Evolutionary conservation across 1,284 basidiomycete genomes (phyloP).

Genomic region (Cryptococcus floricola): DNA sequence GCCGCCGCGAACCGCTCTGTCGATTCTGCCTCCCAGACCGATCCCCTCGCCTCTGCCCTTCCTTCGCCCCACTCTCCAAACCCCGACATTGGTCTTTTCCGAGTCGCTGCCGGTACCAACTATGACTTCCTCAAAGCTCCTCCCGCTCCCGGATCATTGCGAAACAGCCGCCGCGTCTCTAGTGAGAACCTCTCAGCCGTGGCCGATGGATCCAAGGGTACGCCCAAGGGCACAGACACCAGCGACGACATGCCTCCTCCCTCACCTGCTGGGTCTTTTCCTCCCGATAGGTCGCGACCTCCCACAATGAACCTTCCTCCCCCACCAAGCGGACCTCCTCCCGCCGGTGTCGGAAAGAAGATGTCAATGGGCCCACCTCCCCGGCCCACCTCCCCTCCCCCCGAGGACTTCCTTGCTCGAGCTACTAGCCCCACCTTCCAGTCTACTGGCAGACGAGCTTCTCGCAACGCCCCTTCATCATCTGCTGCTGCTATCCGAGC

Average conservation of each 20-base stretch:
- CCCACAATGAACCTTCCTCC: conserved; percentile 81
- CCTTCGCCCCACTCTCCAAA: conserved; percentile 18
- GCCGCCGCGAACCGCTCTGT: conserved; percentile 15
- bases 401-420: conserved; percentile 77
- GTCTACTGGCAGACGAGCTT: conserved; percentile 21
- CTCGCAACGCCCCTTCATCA: conserved; percentile 57
- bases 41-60: conserved; percentile 19
- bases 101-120: conserved; percentile 39
- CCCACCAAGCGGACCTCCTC: conserved; percentile 74
- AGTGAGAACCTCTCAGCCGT: conserved; percentile 16
- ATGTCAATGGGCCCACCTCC: conserved; percentile 59
- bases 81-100: conserved; percentile 45
- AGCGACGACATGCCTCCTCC: conserved; percentile 28
- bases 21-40: conserved; percentile 22
- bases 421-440: conserved; percentile 75
- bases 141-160: conserved; percentile 23
- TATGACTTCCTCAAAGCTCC: conserved; percentile 50
- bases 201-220: conserved; percentile 16
- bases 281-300: conserved; percentile 73
- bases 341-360: conserved; percentile 52
- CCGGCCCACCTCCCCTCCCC: conserved; percentile 81
- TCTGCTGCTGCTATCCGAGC: conserved; percentile 52
- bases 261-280: conserved; percentile 12
- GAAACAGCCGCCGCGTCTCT: conserved; percentile 15
- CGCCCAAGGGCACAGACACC: conserved; percentile 22